Conservation (phyloP, 2,329 filamentous ascomycete species). For the Arthrobotrys entomopaga region DNA sequence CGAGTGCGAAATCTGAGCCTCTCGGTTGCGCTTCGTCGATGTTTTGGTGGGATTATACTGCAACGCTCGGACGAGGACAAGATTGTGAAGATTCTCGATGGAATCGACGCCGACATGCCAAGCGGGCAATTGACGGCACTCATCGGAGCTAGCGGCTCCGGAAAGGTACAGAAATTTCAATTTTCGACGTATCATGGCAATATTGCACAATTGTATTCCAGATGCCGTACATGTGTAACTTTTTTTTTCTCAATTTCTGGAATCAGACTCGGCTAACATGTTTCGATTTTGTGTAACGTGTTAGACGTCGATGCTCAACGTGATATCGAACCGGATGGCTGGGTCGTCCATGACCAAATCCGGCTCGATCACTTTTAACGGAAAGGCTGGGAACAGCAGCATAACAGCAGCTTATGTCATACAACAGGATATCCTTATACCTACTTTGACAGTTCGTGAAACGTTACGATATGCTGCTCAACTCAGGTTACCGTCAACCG, state of each 20-base stretch:
- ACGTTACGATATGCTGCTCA: conserved; percentile 79
- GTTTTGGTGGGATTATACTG: conserved; percentile 10
- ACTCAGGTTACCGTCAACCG: conserved; percentile 73
- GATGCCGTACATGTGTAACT: conserved; percentile 6
- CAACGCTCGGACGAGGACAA: conserved; percentile 25
- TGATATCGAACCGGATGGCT: conserved; percentile 74
- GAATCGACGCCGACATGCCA: conserved; percentile 72
- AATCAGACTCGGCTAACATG: conserved; percentile 59
- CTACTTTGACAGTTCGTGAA: conserved; percentile 78
- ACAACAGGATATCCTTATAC: conserved; percentile 79
- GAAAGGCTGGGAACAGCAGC: conserved; percentile 66
- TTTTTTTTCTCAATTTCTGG: background rate
- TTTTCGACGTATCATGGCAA: background rate
- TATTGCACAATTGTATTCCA: background rate
- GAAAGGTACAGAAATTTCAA: conserved; percentile 65
- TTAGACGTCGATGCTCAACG: conserved; percentile 74
- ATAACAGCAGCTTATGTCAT: conserved; percentile 76
- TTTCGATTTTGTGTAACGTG: conserved; percentile 7
- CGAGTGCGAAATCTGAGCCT: conserved; percentile 58
- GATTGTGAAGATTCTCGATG: conserved; percentile 67
- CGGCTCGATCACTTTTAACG: conserved; percentile 73
- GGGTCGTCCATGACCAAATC: conserved; percentile 66
- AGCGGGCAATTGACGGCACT: conserved; percentile 78
- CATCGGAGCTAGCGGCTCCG: conserved; percentile 77
- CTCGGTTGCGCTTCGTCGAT: conserved; percentile 60